A percentile compares a stretch with the other conserved stretches of the same genome.
These are phyloP conservation scores for Penicillium aurantiogriseum DNA, from an alignment of 2,329 filamentous ascomycete species.

Conservation along the genomic window DNA sequence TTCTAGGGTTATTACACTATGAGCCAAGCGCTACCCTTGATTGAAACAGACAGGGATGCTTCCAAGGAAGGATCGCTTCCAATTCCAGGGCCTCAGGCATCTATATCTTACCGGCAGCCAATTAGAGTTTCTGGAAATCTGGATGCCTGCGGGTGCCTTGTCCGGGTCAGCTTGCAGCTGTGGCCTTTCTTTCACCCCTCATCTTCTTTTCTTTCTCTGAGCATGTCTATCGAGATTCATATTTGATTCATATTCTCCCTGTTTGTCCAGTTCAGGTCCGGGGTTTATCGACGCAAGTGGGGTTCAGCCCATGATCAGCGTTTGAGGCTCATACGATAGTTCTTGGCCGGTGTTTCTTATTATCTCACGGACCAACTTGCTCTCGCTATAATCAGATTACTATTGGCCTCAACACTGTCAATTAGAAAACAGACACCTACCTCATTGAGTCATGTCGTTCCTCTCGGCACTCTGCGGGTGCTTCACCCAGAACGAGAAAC, in stretches of 20 bases:
- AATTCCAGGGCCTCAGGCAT: background rate
- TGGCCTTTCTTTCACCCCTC: constrained; percentile 10
- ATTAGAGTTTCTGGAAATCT: constrained; percentile 24
- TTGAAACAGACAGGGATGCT: background rate
- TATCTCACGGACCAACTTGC: background rate
- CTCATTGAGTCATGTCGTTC: constrained; percentile 22
- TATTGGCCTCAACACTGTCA: background rate
- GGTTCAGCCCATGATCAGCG: constrained; percentile 7
- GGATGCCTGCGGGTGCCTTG: constrained; percentile 31
- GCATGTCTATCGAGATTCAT: background rate
- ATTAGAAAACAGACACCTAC: background rate
- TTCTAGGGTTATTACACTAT: too few species aligned
- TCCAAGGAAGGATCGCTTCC: background rate
- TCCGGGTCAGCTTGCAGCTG: constrained; percentile 3
- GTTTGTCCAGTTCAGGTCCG: background rate
- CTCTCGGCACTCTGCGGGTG: constrained; percentile 27
- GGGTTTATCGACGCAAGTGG: constrained; percentile 10
- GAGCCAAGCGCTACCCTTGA: background rate
- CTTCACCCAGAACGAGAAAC: constrained; percentile 17
- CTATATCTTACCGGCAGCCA: constrained; percentile 10
- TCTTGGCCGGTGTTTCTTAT: background rate
- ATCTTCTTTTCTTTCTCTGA: constrained; percentile 3
- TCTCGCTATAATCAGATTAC: background rate
- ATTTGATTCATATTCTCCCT: background rate
- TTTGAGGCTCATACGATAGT: constrained; percentile 4